Base-by-base conservation (phyloP, 208 protist genomes). In the Sergeia podlipaevii region DNA sequence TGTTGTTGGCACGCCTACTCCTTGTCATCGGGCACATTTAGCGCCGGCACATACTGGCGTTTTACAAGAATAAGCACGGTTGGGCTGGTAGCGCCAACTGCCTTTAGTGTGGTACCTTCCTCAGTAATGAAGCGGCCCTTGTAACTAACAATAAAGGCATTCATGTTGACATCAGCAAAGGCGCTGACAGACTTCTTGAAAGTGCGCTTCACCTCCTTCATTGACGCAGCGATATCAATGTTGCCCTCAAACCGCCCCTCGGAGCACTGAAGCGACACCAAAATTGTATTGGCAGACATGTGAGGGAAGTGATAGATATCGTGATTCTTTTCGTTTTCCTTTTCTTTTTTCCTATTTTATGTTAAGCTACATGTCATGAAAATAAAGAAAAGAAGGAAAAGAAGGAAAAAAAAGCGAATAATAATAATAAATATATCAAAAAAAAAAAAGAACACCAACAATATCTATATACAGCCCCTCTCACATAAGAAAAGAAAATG, bases 181-280 rank as follows among this genome's bases (percentile, higher is more conserved):
- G 24, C 37, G 10, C 39, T 27, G 24, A 74, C 28, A 5, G 5
- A 44, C 24, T 59, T 37, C 34, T 65, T 60, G 53, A 90, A 80
- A 15, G 50, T 23, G 7, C 50, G 46, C 52, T 86, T 76, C 6
- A 66, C 30, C 11, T 80, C 72, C 33, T 45, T 63, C 30, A 90
- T 15, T 13, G 61, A 77, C 7, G 70, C 38, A 20, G 43, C 48
- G 10, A 45, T 15, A 42, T 80, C 59, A n/a, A 86, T 54, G 18
- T 32, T 7, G 11, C 43, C 21, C 18, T 68, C 65, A 46, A 86
- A 81, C 27, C 82, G 77, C 20, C 82, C 82, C 59, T 73, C 67
- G 21, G 68, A 81, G 47, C 71, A 80, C 57, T 90, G 82, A 6
- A 90, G 38, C 0, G 65, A 77, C 18, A 90, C 52, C 0, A 47